These are phyloP conservation scores for Pelargonium australe DNA, from an alignment of 441 rosid species.

Conservation along the genomic window DNA sequence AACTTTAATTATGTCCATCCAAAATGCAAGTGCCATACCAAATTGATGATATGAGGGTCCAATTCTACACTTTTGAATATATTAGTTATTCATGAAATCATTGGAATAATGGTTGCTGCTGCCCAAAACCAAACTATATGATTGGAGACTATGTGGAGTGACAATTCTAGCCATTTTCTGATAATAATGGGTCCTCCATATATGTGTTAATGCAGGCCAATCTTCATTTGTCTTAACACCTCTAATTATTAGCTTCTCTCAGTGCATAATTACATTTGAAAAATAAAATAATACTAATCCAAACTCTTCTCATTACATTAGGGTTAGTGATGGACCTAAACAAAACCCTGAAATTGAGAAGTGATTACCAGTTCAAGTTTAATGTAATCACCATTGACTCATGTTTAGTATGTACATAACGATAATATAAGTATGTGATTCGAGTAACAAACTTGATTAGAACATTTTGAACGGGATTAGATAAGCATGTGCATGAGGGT, in stretches of 20 bases:
- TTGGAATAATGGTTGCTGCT: neutral
- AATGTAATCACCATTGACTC: too few species aligned
- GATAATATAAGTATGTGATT: too few species aligned
- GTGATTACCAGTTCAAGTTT: too few species aligned
- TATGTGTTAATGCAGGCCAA: too few species aligned
- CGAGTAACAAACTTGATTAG: too few species aligned
- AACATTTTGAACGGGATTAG: too few species aligned
- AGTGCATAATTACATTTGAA: neutral
- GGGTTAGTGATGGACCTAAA: neutral
- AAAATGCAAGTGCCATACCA: neutral
- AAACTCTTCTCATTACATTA: neutral
- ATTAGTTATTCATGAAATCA: slow-evolving; percentile 2
- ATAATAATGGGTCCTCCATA: neutral
- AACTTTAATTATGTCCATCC: neutral
- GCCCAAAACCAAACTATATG: neutral
- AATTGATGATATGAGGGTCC: too few species aligned
- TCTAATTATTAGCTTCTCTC: neutral
- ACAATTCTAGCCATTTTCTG: neutral
- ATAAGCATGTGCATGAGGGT: too few species aligned
- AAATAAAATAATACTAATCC: neutral
- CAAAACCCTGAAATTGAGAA: neutral
- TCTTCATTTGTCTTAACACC: too few species aligned
- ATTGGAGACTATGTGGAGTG: neutral
- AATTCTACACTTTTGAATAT: neutral
- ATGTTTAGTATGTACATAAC: too few species aligned